A percentile compares a stretch with the other conserved stretches of the same genome.
phyloP scores from a whole-genome alignment of 2,329 filamentous ascomycete genomes.

The Sclerotinia nivalis region DNA sequence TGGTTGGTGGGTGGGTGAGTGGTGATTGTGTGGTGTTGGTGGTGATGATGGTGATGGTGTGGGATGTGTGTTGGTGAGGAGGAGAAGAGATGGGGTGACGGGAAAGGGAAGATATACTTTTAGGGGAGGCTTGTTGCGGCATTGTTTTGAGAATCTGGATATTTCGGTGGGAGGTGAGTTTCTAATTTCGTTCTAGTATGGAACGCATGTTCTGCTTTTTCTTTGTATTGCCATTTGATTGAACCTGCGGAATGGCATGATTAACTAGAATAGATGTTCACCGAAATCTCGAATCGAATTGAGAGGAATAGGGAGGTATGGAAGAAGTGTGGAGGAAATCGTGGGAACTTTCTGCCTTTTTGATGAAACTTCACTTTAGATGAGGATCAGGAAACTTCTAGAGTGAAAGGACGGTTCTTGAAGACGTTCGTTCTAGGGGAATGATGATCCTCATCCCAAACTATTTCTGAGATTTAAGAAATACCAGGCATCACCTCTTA shows the following conservation, averaged over 20 bases:
- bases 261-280: no score
- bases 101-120: background rate
- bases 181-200: background rate
- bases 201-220: background rate
- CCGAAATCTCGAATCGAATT: no score
- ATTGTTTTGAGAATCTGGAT: background rate
- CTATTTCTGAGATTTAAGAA: no score
- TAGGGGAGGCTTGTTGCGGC: background rate
- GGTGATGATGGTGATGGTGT: background rate
- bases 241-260: no score
- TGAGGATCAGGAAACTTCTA: background rate
- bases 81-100: background rate
- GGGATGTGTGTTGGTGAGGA: background rate
- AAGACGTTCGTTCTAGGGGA: background rate
- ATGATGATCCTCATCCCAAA: background rate
- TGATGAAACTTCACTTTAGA: background rate
- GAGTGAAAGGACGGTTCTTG: no score
- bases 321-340: background rate
- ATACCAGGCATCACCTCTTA: background rate
- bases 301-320: no score
- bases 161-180: background rate
- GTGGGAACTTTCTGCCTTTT: accelerated
- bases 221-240: background rate
- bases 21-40: background rate
- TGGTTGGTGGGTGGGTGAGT: background rate